These are phyloP conservation scores for Blastobotrys buckinghamii DNA, from an alignment of 1,139 yeast genomes.

Conservation along the genomic window DNA sequence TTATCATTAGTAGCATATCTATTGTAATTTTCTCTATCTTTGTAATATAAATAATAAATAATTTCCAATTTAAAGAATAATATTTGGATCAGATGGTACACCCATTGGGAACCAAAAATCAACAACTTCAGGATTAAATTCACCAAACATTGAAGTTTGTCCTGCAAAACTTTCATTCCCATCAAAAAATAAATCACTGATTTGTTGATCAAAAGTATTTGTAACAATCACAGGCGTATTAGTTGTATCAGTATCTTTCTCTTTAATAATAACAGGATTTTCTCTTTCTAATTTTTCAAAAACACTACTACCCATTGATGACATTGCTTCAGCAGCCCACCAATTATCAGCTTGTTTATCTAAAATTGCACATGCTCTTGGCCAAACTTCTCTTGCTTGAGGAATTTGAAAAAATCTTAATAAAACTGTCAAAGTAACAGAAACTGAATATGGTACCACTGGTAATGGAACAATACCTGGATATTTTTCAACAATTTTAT, in stretches of 20 bases:
- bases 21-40: neutral
- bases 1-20: neutral
- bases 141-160: slow-evolving; percentile 25
- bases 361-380: slow-evolving; percentile 23
- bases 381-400: slow-evolving; percentile 19
- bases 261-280: neutral
- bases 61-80: neutral
- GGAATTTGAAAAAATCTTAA: slow-evolving; percentile 7
- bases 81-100: neutral
- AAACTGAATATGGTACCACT: slow-evolving; percentile 27
- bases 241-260: neutral
- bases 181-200: slow-evolving; percentile 14
- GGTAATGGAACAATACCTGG: slow-evolving; percentile 26
- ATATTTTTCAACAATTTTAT: slow-evolving; percentile 22
- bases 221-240: no score
- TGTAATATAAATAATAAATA: neutral
- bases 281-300: slow-evolving; percentile 24
- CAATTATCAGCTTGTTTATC: slow-evolving; percentile 21
- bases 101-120: slow-evolving; percentile 21
- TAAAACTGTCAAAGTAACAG: slow-evolving; percentile 27
- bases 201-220: neutral
- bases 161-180: slow-evolving; percentile 20
- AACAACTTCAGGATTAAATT: slow-evolving; percentile 19
- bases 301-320: slow-evolving; percentile 25
- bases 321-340: slow-evolving; percentile 31